Percentiles rank a stretch among this genome's conserved stretches.
Conservation (phyloP, 2,329 filamentous ascomycete genomes). For the Chrysoporthe austroafricana region DNA sequence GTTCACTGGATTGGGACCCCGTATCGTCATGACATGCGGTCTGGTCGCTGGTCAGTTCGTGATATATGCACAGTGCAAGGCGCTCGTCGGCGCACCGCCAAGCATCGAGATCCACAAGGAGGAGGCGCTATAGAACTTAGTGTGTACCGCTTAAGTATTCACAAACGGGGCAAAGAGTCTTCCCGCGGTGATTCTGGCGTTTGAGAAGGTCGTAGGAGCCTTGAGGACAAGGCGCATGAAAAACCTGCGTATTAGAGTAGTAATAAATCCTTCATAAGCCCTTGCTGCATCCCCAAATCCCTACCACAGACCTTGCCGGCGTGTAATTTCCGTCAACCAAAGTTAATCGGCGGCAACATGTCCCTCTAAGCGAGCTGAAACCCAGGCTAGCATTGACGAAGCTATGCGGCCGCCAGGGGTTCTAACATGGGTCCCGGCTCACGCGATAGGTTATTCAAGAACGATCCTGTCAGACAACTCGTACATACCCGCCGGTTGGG, state of each 20-base stretch:
- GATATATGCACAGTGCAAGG: slow-evolving; percentile 59
- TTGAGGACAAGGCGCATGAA: background rate
- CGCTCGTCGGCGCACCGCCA: slow-evolving; percentile 54
- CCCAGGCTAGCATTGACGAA: background rate
- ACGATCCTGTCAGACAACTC: background rate
- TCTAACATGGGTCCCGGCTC: background rate
- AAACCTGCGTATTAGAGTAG: background rate
- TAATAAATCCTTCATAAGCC: background rate
- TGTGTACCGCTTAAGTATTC: background rate
- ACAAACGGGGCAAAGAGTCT: background rate
- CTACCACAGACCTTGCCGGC: background rate
- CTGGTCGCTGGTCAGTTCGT: slow-evolving; percentile 58
- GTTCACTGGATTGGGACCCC: slow-evolving; percentile 52
- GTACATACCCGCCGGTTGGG: background rate
- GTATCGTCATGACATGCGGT: slow-evolving; percentile 58
- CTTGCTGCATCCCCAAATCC: background rate
- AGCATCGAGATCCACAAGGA: slow-evolving; percentile 59
- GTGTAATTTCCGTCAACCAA: background rate
- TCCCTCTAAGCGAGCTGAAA: background rate
- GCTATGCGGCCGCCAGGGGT: background rate
- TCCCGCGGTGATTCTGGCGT: slow-evolving; percentile 10
- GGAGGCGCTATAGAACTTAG: slow-evolving; percentile 25
- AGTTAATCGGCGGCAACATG: too few species aligned
- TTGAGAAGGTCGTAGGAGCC: background rate
- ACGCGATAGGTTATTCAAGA: background rate